phyloP scores from a whole-genome alignment of 495 filamentous ascomycete species.

The Penicillium bialowiezense region DNA sequence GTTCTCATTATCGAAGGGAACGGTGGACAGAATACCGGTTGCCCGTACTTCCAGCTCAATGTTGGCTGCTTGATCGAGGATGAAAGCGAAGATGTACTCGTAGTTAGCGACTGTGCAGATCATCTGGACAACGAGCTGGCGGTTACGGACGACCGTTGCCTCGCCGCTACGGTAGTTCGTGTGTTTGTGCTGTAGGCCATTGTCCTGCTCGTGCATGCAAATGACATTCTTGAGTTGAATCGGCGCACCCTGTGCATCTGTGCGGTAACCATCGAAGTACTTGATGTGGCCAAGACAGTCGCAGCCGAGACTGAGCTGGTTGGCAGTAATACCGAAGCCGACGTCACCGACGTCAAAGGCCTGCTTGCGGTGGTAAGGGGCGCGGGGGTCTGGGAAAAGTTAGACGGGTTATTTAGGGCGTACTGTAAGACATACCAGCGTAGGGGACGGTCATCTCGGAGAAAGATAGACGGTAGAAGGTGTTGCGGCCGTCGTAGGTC shows the following conservation, averaged over 20 bases:
- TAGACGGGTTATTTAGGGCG: neutral
- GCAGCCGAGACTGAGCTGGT: constrained; percentile 66
- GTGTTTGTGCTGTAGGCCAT: constrained; percentile 66
- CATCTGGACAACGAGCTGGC: constrained; percentile 66
- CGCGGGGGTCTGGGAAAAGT: constrained; percentile 52
- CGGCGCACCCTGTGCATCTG: constrained; percentile 51
- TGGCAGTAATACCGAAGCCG: constrained; percentile 63
- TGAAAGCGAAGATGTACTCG: constrained; percentile 82
- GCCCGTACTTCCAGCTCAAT: constrained; percentile 80
- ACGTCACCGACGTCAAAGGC: constrained; percentile 74
- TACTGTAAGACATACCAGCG: constrained; percentile 26
- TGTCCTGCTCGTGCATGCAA: constrained; percentile 69
- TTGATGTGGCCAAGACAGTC: constrained; percentile 68
- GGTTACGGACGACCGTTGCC: constrained; percentile 58
- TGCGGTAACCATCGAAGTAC: constrained; percentile 60
- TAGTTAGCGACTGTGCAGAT: constrained; percentile 81
- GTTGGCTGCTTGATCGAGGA: constrained; percentile 84
- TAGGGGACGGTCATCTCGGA: constrained; percentile 78
- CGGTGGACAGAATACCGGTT: constrained; percentile 83
- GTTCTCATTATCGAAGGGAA: constrained; percentile 62
- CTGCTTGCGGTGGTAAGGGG: constrained; percentile 66
- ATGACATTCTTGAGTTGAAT: constrained; percentile 56
- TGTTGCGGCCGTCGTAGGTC: constrained; percentile 64
- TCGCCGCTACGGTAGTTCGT: constrained; percentile 64
- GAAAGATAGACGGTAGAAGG: constrained; percentile 71